Percentiles rank a stretch among this genome's conserved stretches.
These are phyloP conservation scores for Solanum chilense DNA, from an alignment of 257 asterid genomes.

Conservation along the genomic window DNA sequence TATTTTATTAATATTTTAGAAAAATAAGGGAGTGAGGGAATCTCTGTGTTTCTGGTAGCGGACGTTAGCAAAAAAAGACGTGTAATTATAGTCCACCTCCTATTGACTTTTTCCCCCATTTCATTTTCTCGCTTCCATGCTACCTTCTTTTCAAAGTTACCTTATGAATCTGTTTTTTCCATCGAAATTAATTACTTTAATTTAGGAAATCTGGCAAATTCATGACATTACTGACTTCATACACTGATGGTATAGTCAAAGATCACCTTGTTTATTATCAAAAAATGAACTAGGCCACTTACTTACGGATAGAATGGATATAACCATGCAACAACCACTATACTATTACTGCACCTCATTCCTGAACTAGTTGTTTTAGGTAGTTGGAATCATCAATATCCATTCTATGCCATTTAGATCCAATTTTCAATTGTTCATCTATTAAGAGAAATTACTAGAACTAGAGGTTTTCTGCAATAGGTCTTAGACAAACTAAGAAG, in stretches of 20 bases:
- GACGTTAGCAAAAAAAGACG: slow-evolving; percentile 22
- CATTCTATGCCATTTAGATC: not conserved
- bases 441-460: not conserved
- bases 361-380: not conserved
- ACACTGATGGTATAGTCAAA: not conserved
- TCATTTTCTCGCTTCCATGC: slow-evolving; percentile 1
- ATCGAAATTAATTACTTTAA: not conserved
- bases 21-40: slow-evolving; percentile 26
- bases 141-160: slow-evolving; percentile 1
- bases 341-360: not conserved
- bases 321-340: not conserved
- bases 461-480: not conserved
- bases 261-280: not conserved
- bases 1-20: slow-evolving; percentile 1
- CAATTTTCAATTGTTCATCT: not conserved
- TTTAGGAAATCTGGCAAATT: not conserved
- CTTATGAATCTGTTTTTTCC: not conserved
- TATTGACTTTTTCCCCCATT: slow-evolving; percentile 15
- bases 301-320: not conserved
- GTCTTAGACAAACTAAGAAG: not conserved
- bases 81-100: slow-evolving; percentile 29
- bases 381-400: not conserved
- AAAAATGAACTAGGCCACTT: not conserved
- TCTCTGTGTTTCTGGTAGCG: slow-evolving; percentile 33
- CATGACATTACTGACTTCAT: not conserved